Percentiles rank a stretch among this genome's conserved stretches.
Conservation (phyloP, 208 protist genomes). For the Acanthamoeba royreba region DNA sequence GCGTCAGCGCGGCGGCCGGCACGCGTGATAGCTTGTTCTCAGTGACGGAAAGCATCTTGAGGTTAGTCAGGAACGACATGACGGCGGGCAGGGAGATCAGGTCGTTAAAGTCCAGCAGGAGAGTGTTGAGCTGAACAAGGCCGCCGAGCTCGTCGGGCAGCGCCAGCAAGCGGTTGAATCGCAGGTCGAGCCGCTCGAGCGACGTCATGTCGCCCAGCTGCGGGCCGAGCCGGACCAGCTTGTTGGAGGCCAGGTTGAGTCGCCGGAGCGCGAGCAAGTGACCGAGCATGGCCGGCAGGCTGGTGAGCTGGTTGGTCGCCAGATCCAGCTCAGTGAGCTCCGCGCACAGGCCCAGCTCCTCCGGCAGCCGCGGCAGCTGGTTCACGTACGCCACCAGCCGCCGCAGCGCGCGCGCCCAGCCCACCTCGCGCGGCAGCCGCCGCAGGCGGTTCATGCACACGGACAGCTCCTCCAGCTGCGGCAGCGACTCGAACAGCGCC, state of each 20-base stretch:
- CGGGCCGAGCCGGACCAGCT: neutral
- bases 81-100: neutral
- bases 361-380: neutral
- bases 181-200: conserved; percentile 35
- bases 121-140: conserved; percentile 42
- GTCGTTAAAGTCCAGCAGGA: conserved; percentile 60
- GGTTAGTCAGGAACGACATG: neutral
- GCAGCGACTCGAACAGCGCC: conserved; percentile 29
- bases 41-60: neutral
- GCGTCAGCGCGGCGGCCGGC: neutral
- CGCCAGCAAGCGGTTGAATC: conserved; percentile 47
- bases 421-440: neutral
- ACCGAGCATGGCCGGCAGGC: neutral
- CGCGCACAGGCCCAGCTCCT: conserved; percentile 33
- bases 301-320: conserved; percentile 6
- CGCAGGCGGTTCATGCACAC: conserved; percentile 30
- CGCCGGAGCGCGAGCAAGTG: neutral
- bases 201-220: neutral
- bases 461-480: conserved; percentile 33
- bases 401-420: neutral
- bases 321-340: conserved; percentile 20
- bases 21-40: neutral
- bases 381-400: conserved; percentile 2
- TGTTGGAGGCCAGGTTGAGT: neutral
- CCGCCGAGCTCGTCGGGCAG: conserved; percentile 51